Conservation (phyloP, 2,329 filamentous ascomycete genomes). For the Aspergillus sp. region DNA sequence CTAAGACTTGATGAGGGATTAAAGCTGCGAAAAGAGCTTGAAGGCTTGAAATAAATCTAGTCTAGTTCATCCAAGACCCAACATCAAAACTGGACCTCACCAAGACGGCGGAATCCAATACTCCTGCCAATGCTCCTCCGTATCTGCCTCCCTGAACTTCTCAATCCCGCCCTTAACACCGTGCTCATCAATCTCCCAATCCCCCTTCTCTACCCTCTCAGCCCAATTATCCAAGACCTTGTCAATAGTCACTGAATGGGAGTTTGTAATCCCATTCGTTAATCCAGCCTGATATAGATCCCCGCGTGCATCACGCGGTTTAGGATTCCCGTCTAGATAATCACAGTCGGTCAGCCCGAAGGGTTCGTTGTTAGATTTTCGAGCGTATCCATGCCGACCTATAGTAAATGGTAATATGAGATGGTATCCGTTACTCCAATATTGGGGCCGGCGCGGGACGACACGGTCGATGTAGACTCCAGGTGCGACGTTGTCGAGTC, state of each 20-base stretch:
- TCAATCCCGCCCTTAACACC: conserved; percentile 30
- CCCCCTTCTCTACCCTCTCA: conserved; percentile 24
- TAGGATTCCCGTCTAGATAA: conserved; percentile 8
- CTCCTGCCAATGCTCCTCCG: conserved; percentile 22
- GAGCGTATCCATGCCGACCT: conserved; percentile 14
- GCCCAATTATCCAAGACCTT: conserved; percentile 29
- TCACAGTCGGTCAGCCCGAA: conserved; percentile 1
- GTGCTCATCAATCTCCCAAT: conserved; percentile 26
- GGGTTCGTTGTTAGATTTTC: conserved; percentile 16
- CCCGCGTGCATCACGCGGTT: conserved; percentile 7
- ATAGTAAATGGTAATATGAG: conserved; percentile 18
- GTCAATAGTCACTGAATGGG: conserved; percentile 16
- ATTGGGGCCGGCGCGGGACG: neutral
- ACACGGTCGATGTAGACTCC: conserved; percentile 18
- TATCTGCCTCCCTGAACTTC: conserved; percentile 32
- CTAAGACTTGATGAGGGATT: too few relatives aligned
- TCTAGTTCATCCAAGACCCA: neutral
- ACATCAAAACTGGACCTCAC: neutral
- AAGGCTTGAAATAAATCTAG: neutral
- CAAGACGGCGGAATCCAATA: conserved; percentile 19
- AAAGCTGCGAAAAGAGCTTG: too few relatives aligned
- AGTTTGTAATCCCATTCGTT: conserved; percentile 11
- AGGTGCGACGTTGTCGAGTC: neutral
- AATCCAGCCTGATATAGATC: conserved; percentile 15
- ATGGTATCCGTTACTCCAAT: conserved; percentile 16